Percentiles rank a stretch among this genome's conserved stretches.
These are phyloP conservation scores for Ceratocystis diversiconidia DNA, from an alignment of 2,329 filamentous ascomycete genomes.

Conservation along the genomic window DNA sequence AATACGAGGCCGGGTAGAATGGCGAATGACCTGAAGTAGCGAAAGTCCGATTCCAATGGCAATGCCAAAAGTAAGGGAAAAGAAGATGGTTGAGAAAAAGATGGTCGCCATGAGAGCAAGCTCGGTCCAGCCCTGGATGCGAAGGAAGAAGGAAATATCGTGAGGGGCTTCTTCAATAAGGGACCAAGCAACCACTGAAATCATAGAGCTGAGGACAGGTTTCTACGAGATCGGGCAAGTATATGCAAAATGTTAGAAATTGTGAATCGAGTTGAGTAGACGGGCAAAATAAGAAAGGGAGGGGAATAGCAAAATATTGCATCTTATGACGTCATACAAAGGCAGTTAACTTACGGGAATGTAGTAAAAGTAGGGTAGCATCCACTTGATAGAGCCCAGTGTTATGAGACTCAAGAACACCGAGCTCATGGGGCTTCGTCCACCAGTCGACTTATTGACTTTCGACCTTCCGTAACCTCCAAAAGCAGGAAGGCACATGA, in stretches of 20 bases:
- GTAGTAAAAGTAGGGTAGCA: conserved; percentile 87
- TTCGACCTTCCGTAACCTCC: conserved; percentile 94
- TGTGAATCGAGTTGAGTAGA: background rate
- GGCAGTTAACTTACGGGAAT: conserved; percentile 55
- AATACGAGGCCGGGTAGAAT: conserved; percentile 83
- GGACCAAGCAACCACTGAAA: conserved; percentile 87
- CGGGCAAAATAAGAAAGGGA: background rate
- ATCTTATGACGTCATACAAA: background rate
- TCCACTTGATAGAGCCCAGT: conserved; percentile 62
- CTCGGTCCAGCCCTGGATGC: conserved; percentile 74
- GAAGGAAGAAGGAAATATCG: conserved; percentile 79
- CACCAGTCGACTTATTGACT: conserved; percentile 83
- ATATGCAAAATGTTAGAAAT: background rate
- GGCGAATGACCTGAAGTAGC: conserved; percentile 74
- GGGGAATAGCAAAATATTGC: background rate
- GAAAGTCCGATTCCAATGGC: conserved; percentile 87
- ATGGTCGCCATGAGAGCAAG: conserved; percentile 79
- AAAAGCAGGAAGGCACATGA: conserved; percentile 86
- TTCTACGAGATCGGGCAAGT: conserved; percentile 40
- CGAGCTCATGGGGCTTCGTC: conserved; percentile 84
- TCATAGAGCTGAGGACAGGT: conserved; percentile 85
- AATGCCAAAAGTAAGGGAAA: conserved; percentile 85
- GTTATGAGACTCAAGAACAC: conserved; percentile 75
- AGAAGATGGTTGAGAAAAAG: conserved; percentile 84
- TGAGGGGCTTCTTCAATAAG: conserved; percentile 90